phyloP scores from a whole-genome alignment of 345 rosid species.

The Murraya koenigii region DNA sequence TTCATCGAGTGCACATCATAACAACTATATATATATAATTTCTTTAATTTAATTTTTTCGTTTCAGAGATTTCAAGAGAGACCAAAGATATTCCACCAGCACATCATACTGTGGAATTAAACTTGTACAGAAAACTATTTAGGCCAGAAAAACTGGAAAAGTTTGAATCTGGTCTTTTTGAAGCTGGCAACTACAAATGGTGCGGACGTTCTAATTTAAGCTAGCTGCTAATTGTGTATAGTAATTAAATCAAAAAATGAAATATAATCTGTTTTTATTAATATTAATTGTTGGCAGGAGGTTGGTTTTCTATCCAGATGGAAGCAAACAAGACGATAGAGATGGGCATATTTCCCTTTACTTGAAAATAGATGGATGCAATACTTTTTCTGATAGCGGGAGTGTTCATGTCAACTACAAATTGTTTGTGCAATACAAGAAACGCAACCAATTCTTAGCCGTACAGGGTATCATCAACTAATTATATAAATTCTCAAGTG shows the following conservation, averaged over 20 bases:
- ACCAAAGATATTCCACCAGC: too few relatives aligned
- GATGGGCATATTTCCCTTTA: conserved; percentile 13
- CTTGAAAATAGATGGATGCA: conserved; percentile 2
- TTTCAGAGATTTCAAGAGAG: too few relatives aligned
- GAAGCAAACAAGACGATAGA: conserved; percentile 26
- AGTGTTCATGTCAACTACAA: conserved; percentile 31
- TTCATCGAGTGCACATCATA: too few relatives aligned
- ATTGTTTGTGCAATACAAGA: conserved; percentile 28
- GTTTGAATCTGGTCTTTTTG: background rate
- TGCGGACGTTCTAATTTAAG: background rate
- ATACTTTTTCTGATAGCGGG: conserved; percentile 20
- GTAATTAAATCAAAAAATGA: too few relatives aligned
- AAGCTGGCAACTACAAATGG: background rate
- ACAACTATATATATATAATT: too few relatives aligned
- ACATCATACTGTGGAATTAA: too few relatives aligned
- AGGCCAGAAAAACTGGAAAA: background rate
- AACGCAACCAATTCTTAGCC: conserved; percentile 21
- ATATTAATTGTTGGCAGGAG: conserved; percentile 21
- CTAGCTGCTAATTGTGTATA: too few relatives aligned
- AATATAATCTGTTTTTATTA: background rate
- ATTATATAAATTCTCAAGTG: background rate
- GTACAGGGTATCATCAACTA: conserved; percentile 21
- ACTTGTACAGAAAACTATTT: background rate
- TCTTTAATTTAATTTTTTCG: too few relatives aligned
- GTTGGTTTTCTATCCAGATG: conserved; percentile 32